phyloP scores from a whole-genome alignment of 352 stramenopile genomes.

The Globisporangium perplexum region DNA sequence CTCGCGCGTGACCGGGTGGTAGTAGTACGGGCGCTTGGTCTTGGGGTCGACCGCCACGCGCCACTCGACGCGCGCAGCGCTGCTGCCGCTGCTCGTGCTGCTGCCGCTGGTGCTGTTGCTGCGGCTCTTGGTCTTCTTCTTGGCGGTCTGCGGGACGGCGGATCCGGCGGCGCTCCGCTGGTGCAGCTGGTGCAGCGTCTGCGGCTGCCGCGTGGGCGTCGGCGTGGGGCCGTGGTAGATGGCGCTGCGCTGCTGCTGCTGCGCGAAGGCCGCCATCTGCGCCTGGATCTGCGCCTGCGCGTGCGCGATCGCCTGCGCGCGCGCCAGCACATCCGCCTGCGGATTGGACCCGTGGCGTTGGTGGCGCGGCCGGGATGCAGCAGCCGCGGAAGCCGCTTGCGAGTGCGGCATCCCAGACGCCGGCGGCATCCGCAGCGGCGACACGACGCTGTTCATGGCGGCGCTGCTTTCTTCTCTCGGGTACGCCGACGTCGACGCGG shows the following conservation, averaged over 20 bases:
- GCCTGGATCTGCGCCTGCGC: constrained; percentile 28
- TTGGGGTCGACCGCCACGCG: constrained; percentile 74
- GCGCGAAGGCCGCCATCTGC: constrained; percentile 28
- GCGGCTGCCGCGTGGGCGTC: constrained; percentile 6
- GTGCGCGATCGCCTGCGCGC: constrained; percentile 20
- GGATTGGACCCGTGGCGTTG: constrained; percentile 7
- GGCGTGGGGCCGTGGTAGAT: neutral
- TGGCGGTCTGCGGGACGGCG: neutral
- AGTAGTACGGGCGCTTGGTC: constrained; percentile 95
- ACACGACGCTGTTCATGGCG: constrained; percentile 18
- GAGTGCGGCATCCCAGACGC: constrained; percentile 10
- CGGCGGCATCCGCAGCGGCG: constrained; percentile 12
- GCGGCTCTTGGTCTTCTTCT: constrained; percentile 8
- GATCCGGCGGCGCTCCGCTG: constrained; percentile 15
- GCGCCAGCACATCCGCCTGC: constrained; percentile 19
- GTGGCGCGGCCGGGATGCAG: neutral
- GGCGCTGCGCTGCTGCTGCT: constrained; percentile 2
- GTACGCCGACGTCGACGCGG: neutral
- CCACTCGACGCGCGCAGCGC: constrained; percentile 39
- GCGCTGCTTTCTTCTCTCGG: neutral
- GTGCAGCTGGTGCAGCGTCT: constrained; percentile 20
- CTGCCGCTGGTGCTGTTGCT: constrained; percentile 15
- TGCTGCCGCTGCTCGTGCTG: neutral
- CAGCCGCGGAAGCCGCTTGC: neutral
- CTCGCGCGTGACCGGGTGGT: constrained; percentile 93